These are phyloP conservation scores for Dactylella cylindrospora DNA, from an alignment of 2,329 filamentous ascomycete genomes.

Conservation along the genomic window DNA sequence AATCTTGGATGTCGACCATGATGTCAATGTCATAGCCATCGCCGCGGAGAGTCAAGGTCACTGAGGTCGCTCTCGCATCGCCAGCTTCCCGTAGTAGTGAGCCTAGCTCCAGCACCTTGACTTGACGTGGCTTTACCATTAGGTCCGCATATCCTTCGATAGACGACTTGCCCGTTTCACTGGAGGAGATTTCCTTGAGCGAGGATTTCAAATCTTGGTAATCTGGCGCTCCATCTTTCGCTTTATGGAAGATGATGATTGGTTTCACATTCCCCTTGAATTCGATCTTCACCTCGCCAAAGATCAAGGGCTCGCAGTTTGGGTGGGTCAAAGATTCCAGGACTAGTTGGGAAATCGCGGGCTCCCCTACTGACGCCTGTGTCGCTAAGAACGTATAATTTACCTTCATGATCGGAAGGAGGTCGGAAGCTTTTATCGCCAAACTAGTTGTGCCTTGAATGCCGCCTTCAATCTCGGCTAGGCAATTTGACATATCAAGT, in stretches of 20 bases:
- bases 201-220: conserved; percentile 30
- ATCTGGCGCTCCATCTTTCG: conserved; percentile 33
- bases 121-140: conserved; percentile 66
- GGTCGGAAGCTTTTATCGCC: conserved; percentile 57
- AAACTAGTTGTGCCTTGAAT: conserved; percentile 57
- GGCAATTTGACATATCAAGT: conserved; percentile 59
- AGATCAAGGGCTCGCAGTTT: conserved; percentile 58
- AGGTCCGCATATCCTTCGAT: conserved; percentile 57
- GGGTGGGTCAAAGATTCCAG: conserved; percentile 61
- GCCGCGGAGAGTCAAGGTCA: conserved; percentile 46
- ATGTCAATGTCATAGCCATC: conserved; percentile 38
- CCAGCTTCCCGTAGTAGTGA: conserved; percentile 79
- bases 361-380: conserved; percentile 65
- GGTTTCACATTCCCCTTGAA: conserved; percentile 63
- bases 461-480: conserved; percentile 57
- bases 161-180: conserved; percentile 45
- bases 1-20: conserved; percentile 35
- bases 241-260: conserved; percentile 55
- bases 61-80: conserved; percentile 65
- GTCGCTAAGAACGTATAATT: conserved; percentile 63
- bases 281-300: conserved; percentile 59
- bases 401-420: conserved; percentile 60
- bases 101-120: conserved; percentile 69
- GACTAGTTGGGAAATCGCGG: conserved; percentile 61
- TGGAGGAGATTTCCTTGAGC: conserved; percentile 39